phyloP scores from a whole-genome alignment of 495 filamentous ascomycete genomes.

The Trichoderma parareesei region DNA sequence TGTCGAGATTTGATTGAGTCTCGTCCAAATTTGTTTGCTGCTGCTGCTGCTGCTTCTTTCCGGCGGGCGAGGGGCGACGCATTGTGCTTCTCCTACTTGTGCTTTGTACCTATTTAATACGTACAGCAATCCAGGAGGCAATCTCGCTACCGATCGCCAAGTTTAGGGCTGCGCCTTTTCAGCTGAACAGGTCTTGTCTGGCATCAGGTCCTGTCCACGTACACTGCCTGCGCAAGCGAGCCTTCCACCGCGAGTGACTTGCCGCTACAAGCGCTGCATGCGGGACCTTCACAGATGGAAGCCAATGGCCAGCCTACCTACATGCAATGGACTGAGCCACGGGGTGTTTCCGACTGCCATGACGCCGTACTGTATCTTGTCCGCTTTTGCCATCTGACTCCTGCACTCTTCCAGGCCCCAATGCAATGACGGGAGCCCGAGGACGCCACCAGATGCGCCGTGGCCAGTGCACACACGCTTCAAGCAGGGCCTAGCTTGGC shows the following conservation, averaged over 20 bases:
- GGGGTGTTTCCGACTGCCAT: too few relatives aligned
- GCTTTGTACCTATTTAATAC: too few relatives aligned
- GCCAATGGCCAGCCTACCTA: too few relatives aligned
- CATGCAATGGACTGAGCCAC: background rate
- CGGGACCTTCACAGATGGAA: background rate
- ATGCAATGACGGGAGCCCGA: conserved; percentile 1
- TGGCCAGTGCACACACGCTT: conserved; percentile 5
- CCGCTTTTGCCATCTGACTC: too few relatives aligned
- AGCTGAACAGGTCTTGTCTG: background rate
- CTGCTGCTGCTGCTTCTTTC: too few relatives aligned
- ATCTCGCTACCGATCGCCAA: background rate
- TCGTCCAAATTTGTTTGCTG: too few relatives aligned
- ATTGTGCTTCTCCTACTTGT: too few relatives aligned
- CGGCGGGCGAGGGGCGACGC: too few relatives aligned
- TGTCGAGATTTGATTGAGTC: background rate
- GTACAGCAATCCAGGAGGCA: too few relatives aligned
- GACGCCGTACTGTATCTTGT: too few relatives aligned
- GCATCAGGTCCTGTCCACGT: background rate
- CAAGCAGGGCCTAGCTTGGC: background rate
- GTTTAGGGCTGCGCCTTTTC: conserved; percentile 6
- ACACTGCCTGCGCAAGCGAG: background rate
- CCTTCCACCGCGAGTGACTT: background rate
- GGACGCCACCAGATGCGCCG: conserved; percentile 8
- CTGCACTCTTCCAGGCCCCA: background rate
- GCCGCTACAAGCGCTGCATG: background rate